A percentile compares a stretch with the other conserved stretches of the same genome.
Conservation (phyloP, 2,329 filamentous ascomycete species). For the Colletotrichum agaves region DNA sequence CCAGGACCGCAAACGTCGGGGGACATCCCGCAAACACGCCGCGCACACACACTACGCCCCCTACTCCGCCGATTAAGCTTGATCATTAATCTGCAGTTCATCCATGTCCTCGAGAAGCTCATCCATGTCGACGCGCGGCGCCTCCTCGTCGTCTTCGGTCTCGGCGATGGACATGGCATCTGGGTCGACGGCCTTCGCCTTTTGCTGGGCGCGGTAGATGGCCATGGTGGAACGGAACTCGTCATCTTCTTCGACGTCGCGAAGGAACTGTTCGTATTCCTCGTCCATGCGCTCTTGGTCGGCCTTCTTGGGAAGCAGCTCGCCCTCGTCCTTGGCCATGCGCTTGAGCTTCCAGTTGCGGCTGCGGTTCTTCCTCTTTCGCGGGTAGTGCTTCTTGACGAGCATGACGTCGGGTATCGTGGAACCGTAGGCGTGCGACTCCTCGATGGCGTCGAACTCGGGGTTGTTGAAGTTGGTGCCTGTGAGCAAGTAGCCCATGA, state of each 20-base stretch:
- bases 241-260: slow-evolving; percentile 94
- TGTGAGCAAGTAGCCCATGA: slow-evolving; percentile 87
- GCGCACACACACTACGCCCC: not conserved
- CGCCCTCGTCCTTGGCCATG: slow-evolving; percentile 89
- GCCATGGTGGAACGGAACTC: slow-evolving; percentile 87
- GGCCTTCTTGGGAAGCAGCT: slow-evolving; percentile 85
- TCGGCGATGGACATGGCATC: slow-evolving; percentile 76
- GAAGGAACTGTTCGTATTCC: slow-evolving; percentile 97
- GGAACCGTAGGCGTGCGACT: slow-evolving; percentile 78
- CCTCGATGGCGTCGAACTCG: slow-evolving; percentile 85
- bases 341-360: slow-evolving; percentile 96
- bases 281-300: slow-evolving; percentile 89
- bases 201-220: slow-evolving; percentile 79
- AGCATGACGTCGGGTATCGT: slow-evolving; percentile 91
- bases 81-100: slow-evolving; percentile 78
- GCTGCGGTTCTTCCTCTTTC: slow-evolving; percentile 83
- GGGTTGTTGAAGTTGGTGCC: slow-evolving; percentile 94
- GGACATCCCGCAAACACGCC: not conserved
- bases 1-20: slow-evolving; percentile 15
- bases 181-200: slow-evolving; percentile 58
- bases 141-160: slow-evolving; percentile 71
- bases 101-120: slow-evolving; percentile 93
- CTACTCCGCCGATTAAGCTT: slow-evolving; percentile 4
- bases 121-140: slow-evolving; percentile 79
- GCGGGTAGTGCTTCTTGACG: slow-evolving; percentile 96